These are phyloP conservation scores for Lycium barbarum DNA, from an alignment of 257 asterid genomes.

Conservation along the genomic window DNA sequence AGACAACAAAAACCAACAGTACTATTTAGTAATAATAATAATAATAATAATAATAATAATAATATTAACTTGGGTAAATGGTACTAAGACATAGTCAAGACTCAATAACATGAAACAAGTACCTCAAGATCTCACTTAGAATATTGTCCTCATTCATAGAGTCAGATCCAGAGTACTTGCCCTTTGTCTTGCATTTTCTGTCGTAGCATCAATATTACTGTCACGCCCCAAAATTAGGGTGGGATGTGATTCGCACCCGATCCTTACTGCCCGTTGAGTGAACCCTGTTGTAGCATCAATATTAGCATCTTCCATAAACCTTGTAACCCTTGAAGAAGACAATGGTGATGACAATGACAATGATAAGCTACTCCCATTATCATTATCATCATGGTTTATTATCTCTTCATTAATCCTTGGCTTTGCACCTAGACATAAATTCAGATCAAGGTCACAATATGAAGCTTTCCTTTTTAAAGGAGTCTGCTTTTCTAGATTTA, in stretches of 20 bases:
- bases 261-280: too few relatives aligned
- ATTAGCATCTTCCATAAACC: conserved; percentile 41
- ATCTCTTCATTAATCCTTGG: conserved; percentile 31
- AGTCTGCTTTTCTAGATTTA: conserved; percentile 19
- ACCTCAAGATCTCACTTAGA: conserved; percentile 80
- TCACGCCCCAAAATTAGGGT: too few relatives aligned
- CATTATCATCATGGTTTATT: conserved; percentile 29
- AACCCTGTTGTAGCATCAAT: conserved; percentile 22
- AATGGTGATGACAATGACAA: conserved; percentile 50
- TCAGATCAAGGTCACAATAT: conserved; percentile 51
- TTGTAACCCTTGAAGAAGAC: conserved; percentile 45
- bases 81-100: neutral
- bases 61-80: neutral
- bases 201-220: conserved; percentile 8
- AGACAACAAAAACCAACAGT: conserved; percentile 13
- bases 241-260: too few relatives aligned
- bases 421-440: conserved; percentile 57
- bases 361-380: conserved; percentile 44
- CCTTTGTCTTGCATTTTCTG: conserved; percentile 53
- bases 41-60: neutral
- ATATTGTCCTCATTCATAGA: conserved; percentile 73
- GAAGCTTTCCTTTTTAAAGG: conserved; percentile 58
- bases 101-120: conserved; percentile 41
- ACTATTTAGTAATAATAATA: conserved; percentile 19
- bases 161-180: conserved; percentile 97